Evolutionary conservation across 2,329 filamentous ascomycete species (phyloP).

Genomic region (Diaporthe sp.): DNA sequence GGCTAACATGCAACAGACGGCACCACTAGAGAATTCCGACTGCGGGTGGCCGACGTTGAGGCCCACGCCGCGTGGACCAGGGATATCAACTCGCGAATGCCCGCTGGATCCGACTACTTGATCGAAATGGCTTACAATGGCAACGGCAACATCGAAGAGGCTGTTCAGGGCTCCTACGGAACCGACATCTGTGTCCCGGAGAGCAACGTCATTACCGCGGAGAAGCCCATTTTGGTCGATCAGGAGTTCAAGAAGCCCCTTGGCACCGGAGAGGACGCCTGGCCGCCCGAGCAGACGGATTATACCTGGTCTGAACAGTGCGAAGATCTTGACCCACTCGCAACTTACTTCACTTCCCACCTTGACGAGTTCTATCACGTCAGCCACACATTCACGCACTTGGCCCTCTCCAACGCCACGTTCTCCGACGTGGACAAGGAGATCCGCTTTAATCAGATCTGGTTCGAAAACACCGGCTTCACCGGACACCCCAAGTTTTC

Average conservation of each 20-base stretch:
- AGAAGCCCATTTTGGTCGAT: neutral
- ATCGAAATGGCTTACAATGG: conserved; percentile 2
- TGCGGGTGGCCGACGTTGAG: neutral
- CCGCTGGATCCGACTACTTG: conserved; percentile 1
- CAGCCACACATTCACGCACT: conserved; percentile 8
- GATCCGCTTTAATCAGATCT: conserved; percentile 4
- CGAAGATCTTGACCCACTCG: neutral
- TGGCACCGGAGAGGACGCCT: neutral
- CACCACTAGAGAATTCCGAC: neutral
- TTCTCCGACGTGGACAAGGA: conserved; percentile 9
- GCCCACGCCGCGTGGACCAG: conserved; percentile 4
- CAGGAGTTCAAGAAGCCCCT: conserved; percentile 12
- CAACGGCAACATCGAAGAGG: conserved; percentile 1
- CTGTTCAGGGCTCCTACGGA: neutral
- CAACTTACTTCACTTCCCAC: conserved; percentile 4
- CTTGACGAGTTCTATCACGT: conserved; percentile 10
- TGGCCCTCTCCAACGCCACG: neutral
- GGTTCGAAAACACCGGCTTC: conserved; percentile 6
- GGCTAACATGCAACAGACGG: neutral
- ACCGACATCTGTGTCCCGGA: neutral
- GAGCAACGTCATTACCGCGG: neutral
- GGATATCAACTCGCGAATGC: conserved; percentile 7
- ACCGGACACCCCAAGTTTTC: conserved; percentile 13
- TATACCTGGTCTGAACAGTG: conserved; percentile 15
- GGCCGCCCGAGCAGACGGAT: neutral